Evolutionary conservation across 2,329 filamentous ascomycete species (phyloP).

Genomic region (Calonectria pteridis): DNA sequence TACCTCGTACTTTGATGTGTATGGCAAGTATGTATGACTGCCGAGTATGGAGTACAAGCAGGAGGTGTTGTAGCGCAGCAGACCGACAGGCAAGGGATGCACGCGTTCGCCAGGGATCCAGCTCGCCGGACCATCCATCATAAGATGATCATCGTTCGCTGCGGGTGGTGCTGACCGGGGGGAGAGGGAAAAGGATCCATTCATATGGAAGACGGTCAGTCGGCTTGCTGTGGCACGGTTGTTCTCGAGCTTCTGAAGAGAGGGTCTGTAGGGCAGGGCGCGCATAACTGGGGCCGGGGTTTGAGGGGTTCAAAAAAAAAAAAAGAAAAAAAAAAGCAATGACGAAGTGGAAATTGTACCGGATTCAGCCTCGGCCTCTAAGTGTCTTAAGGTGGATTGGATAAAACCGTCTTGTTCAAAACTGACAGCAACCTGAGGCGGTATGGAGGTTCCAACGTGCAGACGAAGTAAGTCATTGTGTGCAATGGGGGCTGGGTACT

Average conservation of each 20-base stretch:
- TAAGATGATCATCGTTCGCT: conserved; percentile 45
- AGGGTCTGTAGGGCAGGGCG: conserved; percentile 18
- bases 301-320: not conserved
- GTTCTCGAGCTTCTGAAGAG: conserved; percentile 5
- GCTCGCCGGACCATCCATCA: conserved; percentile 42
- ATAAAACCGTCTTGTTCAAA: not conserved
- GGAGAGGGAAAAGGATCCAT: conserved; percentile 7
- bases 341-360: not conserved
- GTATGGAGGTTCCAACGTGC: not conserved
- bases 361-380: not conserved
- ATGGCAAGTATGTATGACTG: not conserved
- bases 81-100: conserved; percentile 5
- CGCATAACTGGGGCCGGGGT: conserved; percentile 14
- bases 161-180: conserved; percentile 27
- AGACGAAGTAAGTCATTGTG: not conserved
- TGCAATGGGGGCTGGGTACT: not conserved
- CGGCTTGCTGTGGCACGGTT: not conserved
- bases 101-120: conserved; percentile 31
- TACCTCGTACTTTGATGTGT: not conserved
- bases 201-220: conserved; percentile 12
- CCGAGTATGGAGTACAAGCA: conserved; percentile 14
- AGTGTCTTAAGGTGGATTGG: not conserved
- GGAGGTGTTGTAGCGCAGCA: conserved; percentile 11
- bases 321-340: conserved; percentile 1
- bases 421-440: not conserved